Conservation (phyloP, 2,329 filamentous ascomycete species). For the Trichoderma brevicompactum region DNA sequence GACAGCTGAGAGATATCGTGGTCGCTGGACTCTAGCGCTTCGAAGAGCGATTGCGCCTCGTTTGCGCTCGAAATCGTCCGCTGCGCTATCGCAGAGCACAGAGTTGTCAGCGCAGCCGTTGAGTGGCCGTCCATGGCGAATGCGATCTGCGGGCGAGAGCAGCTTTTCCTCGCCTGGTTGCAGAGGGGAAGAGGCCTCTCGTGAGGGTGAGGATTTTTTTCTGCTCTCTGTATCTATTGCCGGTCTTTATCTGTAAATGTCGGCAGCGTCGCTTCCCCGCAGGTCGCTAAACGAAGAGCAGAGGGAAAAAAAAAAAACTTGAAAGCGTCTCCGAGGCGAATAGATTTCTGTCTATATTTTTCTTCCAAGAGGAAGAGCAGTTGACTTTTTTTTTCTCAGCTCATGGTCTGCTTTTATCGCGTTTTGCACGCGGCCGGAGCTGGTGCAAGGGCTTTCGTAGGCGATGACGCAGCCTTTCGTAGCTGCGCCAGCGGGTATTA, state of each 20-base stretch:
- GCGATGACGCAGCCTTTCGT: constrained; percentile 26
- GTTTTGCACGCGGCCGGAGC: constrained; percentile 1
- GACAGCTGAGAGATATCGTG: constrained; percentile 33
- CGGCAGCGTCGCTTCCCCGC: not conserved
- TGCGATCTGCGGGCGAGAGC: not conserved
- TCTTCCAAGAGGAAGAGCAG: not conserved
- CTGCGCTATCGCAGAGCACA: constrained; percentile 40
- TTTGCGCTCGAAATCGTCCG: constrained; percentile 37
- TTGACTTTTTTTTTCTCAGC: not conserved
- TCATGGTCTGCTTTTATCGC: not conserved
- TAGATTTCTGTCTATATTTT: not conserved
- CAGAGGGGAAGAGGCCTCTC: not conserved
- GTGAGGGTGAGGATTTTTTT: not conserved
- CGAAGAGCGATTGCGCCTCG: constrained; percentile 40
- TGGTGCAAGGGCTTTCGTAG: constrained; percentile 10
- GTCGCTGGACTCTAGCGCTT: constrained; percentile 28
- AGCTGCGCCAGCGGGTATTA: not conserved
- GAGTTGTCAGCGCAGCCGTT: constrained; percentile 40
- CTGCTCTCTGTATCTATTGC: not conserved
- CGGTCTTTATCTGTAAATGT: not conserved
- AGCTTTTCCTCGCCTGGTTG: not conserved
- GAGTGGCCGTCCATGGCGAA: constrained; percentile 44
- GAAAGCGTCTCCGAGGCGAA: no score
- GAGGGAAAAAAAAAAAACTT: not conserved
- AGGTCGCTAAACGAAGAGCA: no score